Percentiles rank a stretch among this genome's conserved stretches.
Conservation (phyloP, 305 asterid genomes). For the Solanum hybrid region DNA sequence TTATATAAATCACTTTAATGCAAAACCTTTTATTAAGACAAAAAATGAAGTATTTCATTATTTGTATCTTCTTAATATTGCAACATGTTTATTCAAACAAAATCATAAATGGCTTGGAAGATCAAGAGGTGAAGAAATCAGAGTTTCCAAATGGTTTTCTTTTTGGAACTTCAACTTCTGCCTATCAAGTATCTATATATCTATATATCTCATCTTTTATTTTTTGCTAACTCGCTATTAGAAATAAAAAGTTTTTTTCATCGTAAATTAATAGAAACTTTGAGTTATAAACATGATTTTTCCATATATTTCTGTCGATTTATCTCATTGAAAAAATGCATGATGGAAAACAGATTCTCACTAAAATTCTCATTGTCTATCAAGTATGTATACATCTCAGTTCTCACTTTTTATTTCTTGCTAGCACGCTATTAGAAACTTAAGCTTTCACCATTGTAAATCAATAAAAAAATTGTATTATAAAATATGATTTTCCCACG, state of each 20-base stretch:
- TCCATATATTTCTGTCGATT: too few species aligned
- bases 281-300: too few species aligned
- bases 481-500: too few species aligned
- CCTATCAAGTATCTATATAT: slow-evolving; percentile 43
- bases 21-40: not conserved
- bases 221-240: not conserved
- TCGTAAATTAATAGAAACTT: too few species aligned
- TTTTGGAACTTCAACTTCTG: slow-evolving; percentile 73
- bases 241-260: too few species aligned
- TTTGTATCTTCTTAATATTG: not conserved
- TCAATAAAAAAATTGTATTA: too few species aligned
- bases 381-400: too few species aligned
- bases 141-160: slow-evolving; percentile 61
- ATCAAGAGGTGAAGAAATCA: slow-evolving; percentile 18
- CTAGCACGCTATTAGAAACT: too few species aligned
- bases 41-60: not conserved
- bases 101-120: not conserved
- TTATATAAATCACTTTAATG: not conserved
- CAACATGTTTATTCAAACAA: not conserved
- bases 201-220: not conserved
- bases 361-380: too few species aligned
- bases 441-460: not conserved
- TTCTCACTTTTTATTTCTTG: too few species aligned
- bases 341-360: too few species aligned
- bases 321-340: too few species aligned